Evolutionary conservation across 345 rosid species (phyloP), one percentile per base, ranked within the genome.

Genomic region (Capsella bursapastoris): DNA sequence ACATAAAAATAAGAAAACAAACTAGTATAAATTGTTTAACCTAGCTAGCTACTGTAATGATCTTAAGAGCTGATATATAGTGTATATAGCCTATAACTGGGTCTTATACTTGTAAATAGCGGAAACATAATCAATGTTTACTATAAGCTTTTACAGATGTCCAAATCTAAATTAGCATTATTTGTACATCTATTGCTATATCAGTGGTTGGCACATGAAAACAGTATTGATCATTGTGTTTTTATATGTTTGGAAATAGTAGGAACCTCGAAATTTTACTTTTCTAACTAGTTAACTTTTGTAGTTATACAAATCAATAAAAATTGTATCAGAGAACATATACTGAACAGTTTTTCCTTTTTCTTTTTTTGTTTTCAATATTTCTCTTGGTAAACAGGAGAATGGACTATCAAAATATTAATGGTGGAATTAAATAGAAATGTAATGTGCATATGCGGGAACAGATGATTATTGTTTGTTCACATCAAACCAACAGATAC

Each of bases 151-250:
- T 55, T 25, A 61, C 8, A 45, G 32, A 34, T 16, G 35, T 44
- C 61, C 63, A 57, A 47, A 38, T 57, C 40, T 44, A 64, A 11
- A n/a, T 35, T 15, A 65, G 25, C 25, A 57, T 47, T 7, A 35
- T 25, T 66, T 45, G 25, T 41, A 32, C 66, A 35, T 57, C 2
- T 35, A 47, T 59, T 38, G 53, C 66, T 58, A 27, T 60, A 68
- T 51, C 12, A 43, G 74, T 68, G 71, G 68, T 75, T 75, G 68
- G 48, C 56, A 59, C 68, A 75, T 75, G 74, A 38, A 28, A n/a
- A 59, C 66, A 60, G 10, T 31, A 51, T 22, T 13, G 32, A 52
- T 68, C 13, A 60, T 68, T 49, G 51, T 43, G 28, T 49, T 25
- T 25, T 60, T 44, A 50, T n/a, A 68, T 60, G 69, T 51, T 43